phyloP scores from a whole-genome alignment of 345 rosid genomes.

The Salix brachista region DNA sequence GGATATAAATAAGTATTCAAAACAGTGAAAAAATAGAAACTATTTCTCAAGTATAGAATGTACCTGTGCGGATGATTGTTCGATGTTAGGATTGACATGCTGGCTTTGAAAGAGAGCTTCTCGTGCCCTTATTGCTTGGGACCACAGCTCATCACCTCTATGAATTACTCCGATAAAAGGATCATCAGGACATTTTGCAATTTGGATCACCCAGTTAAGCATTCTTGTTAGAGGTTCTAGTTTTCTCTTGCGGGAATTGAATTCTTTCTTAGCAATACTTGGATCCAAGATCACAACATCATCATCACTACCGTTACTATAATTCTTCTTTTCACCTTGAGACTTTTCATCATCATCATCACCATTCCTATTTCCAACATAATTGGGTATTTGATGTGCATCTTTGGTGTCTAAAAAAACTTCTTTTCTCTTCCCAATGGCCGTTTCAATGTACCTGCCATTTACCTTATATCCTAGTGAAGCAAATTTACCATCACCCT shows the following conservation, averaged over 20 bases:
- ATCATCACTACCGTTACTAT: neutral
- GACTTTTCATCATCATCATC: conserved; percentile 28
- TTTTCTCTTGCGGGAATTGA: conserved; percentile 38
- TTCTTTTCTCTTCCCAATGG: conserved; percentile 8
- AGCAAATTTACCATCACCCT: conserved; percentile 23
- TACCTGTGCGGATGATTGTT: conserved; percentile 15
- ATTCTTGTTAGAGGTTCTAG: conserved; percentile 38
- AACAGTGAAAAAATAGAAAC: neutral
- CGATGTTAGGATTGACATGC: conserved; percentile 6
- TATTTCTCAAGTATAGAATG: neutral
- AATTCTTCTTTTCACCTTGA: conserved; percentile 4
- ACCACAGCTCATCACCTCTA: conserved; percentile 35
- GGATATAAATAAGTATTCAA: neutral
- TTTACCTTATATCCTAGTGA: conserved; percentile 9
- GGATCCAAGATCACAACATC: conserved; percentile 12
- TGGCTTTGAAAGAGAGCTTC: conserved; percentile 41
- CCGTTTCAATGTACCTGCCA: conserved; percentile 8
- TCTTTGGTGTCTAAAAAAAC: conserved; percentile 11
- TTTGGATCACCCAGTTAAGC: conserved; percentile 57
- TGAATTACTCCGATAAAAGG: conserved; percentile 36
- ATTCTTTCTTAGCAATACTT: conserved; percentile 12
- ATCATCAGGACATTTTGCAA: conserved; percentile 49
- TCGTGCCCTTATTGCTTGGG: conserved; percentile 45
- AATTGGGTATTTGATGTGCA: conserved; percentile 8
- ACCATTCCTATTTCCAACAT: conserved; percentile 11